Evolutionary conservation across 176 grass and related monocot species (phyloP).

Genomic region (Luzula sylvatica): DNA sequence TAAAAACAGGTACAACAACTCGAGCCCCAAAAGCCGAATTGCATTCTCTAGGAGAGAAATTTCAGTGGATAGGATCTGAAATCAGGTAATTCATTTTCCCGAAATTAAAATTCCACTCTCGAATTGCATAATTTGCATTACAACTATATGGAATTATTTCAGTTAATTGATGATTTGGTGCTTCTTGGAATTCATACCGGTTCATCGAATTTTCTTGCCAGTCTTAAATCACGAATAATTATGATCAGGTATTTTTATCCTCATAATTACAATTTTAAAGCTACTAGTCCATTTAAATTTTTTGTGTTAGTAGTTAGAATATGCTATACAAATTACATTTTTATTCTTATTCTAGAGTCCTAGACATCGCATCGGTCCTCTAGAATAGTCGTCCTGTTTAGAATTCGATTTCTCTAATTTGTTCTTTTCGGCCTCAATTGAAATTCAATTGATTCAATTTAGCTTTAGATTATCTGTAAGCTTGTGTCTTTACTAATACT

Average conservation of each 20-base stretch:
- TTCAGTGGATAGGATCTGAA: conserved; percentile 82
- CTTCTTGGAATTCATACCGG: conserved; percentile 59
- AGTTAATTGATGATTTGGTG: conserved; percentile 89
- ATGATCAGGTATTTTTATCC: conserved; percentile 40
- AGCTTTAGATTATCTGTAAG: neutral
- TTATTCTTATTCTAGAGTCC: too few relatives aligned
- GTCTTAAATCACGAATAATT: conserved; percentile 54
- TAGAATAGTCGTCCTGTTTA: too few relatives aligned
- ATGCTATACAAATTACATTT: too few relatives aligned
- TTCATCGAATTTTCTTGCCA: conserved; percentile 41
- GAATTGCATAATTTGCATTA: too few relatives aligned
- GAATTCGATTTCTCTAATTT: too few relatives aligned
- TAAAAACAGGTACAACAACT: conserved; percentile 81
- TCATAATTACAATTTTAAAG: neutral
- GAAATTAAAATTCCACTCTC: too few relatives aligned
- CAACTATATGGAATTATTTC: neutral
- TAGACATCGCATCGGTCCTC: too few relatives aligned
- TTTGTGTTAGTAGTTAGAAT: too few relatives aligned
- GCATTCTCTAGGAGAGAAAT: conserved; percentile 52
- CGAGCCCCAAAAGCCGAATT: conserved; percentile 79
- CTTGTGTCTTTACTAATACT: too few relatives aligned
- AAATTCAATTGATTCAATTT: too few relatives aligned
- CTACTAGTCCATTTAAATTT: too few relatives aligned
- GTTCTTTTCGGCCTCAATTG: too few relatives aligned
- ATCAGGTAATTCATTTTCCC: conserved; percentile 43